Conservation (phyloP, 169 alveolate species). For the Besnoitia besnoiti region DNA sequence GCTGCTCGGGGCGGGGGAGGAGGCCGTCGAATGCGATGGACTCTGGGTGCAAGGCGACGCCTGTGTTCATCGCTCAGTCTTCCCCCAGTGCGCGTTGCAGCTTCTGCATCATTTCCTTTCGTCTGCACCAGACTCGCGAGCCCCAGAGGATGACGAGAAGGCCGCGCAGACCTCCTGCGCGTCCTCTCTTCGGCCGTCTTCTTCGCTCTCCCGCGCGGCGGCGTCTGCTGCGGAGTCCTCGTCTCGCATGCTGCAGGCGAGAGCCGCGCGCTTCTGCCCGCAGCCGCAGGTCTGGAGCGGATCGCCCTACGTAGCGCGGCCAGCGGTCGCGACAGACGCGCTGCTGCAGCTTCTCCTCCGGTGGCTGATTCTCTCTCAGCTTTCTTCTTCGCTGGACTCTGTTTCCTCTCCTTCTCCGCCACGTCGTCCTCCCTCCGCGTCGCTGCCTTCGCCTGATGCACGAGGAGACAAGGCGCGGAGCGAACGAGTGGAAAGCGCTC, state of each 20-base stretch:
- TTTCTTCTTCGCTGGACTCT: neutral
- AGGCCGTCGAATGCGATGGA: neutral
- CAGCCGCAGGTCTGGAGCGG: neutral
- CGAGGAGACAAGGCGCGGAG: neutral
- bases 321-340: neutral
- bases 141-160: neutral
- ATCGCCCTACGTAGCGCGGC: neutral
- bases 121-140: neutral
- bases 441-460: too few species aligned
- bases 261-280: slow-evolving; percentile 17
- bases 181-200: neutral
- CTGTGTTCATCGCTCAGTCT: neutral
- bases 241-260: too few species aligned
- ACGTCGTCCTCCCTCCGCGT: neutral
- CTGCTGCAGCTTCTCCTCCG: slow-evolving; percentile 17
- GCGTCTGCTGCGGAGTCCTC: neutral
- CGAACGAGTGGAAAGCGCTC: neutral
- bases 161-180: neutral
- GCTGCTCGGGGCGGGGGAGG: neutral
- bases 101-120: neutral
- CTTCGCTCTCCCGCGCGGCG: neutral
- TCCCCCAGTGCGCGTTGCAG: neutral
- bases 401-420: neutral
- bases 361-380: neutral
- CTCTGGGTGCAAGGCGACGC: neutral